Base-by-base conservation (phyloP, 106 monocot species). In the Ottelia alismoides region DNA sequence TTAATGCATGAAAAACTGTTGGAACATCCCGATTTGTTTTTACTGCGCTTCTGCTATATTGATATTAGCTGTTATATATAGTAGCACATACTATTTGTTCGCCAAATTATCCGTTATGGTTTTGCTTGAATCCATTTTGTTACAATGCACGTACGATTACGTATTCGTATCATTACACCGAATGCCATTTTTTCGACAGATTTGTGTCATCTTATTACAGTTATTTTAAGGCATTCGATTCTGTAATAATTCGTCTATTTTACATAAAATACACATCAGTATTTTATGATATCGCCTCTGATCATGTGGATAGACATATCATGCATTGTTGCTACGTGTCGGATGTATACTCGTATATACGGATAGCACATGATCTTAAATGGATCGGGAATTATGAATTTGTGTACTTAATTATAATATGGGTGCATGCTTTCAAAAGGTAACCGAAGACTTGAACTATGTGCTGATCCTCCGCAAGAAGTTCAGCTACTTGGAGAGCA, bases 401-500 rank as follows among this genome's bases (percentile, higher is more conserved):
- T 43, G 40, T 43, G 10, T 43, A 43, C n/a, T n/a, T n/a, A n/a
- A n/a, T n/a, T n/a, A n/a, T n/a, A n/a, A n/a, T n/a, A n/a, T n/a
- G n/a, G n/a, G n/a, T n/a, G n/a, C n/a, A n/a, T n/a, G n/a, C n/a
- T n/a, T n/a, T n/a, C n/a, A n/a, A 23, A 54, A 96, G 96, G 96
- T 96, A 22, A 30, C 32, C 65, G 89, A 89, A 61, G 89, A 96
- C 61, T 30, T 96, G 23, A 82, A 77, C 74, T 89, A 74, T 52
- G 77, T 85, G 25, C 76, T 89, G 27, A 45, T 75, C 20, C 81
- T 96, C 7, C 76, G 96, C 21, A 83, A 83, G 69, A 89, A 79
- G 65, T 96, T 96, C 66, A 59, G 64, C 58, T 96, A 82, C 74
- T 69, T 96, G 1, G 96, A 96, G 57, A 89, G 82, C 82, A 96